Percentiles rank a stretch among this genome's conserved stretches.
Evolutionary conservation across 257 asterid genomes (phyloP).

Genomic region (Verbena officinalis): DNA sequence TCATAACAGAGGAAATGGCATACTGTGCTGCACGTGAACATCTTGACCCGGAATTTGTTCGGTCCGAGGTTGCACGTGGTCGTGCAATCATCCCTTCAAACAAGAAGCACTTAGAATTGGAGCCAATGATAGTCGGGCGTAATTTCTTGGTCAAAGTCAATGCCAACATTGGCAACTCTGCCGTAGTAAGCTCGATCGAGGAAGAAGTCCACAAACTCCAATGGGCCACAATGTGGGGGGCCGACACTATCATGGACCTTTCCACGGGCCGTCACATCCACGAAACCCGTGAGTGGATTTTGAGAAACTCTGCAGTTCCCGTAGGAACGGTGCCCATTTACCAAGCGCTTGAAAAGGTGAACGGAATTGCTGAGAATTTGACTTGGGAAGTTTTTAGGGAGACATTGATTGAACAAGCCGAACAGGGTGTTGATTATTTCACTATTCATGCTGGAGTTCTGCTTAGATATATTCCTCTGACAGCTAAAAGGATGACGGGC

Average conservation of each 20-base stretch:
- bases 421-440: slow-evolving; percentile 97
- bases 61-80: slow-evolving; percentile 96
- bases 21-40: slow-evolving; percentile 96
- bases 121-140: slow-evolving; percentile 95
- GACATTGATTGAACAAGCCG: slow-evolving; percentile 93
- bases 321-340: slow-evolving; percentile 97
- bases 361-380: slow-evolving; percentile 89
- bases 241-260: slow-evolving; percentile 95
- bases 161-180: slow-evolving; percentile 96
- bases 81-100: slow-evolving; percentile 98
- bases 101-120: slow-evolving; percentile 88
- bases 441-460: slow-evolving; percentile 96
- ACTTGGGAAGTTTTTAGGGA: slow-evolving; percentile 91
- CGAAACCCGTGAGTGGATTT: slow-evolving; percentile 98
- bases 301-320: slow-evolving; percentile 94
- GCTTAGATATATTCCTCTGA: slow-evolving; percentile 86
- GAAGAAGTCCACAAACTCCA: slow-evolving; percentile 98
- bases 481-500: slow-evolving; percentile 93
- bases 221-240: slow-evolving; percentile 99
- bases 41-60: slow-evolving; percentile 85
- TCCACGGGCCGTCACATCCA: slow-evolving; percentile 96
- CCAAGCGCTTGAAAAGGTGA: slow-evolving; percentile 91
- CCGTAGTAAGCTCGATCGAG: slow-evolving; percentile 91
- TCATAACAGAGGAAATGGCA: slow-evolving; percentile 91
- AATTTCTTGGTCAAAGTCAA: slow-evolving; percentile 93